phyloP scores from a whole-genome alignment of 2,329 filamentous ascomycete genomes.

The Pseudopithomyces chartarum region DNA sequence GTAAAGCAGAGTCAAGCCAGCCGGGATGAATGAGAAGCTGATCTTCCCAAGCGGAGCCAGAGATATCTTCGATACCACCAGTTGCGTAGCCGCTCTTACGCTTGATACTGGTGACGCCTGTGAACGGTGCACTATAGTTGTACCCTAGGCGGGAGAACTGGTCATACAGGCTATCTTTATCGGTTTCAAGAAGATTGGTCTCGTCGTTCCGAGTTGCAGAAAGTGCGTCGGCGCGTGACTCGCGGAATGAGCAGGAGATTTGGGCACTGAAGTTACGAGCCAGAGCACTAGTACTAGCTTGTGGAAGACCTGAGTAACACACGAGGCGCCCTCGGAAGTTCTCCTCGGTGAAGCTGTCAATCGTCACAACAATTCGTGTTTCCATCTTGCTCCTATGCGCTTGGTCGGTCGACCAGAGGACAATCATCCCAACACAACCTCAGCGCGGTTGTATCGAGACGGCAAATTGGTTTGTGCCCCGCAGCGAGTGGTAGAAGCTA shows the following conservation, averaged over 20 bases:
- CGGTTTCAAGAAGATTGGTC: constrained; percentile 13
- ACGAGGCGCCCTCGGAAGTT: background rate
- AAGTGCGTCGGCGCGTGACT: constrained; percentile 8
- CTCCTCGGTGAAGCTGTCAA: constrained; percentile 8
- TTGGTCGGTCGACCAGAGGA: constrained; percentile 7
- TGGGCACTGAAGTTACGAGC: constrained; percentile 9
- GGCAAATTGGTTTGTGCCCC: constrained; percentile 6
- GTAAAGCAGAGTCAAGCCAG: constrained; percentile 37
- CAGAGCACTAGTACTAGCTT: constrained; percentile 1
- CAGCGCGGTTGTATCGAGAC: constrained; percentile 7
- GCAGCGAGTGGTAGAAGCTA: constrained; percentile 6
- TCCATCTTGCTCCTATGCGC: constrained; percentile 6
- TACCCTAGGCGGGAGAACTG: constrained; percentile 22
- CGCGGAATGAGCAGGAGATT: constrained; percentile 6
- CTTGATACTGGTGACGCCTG: constrained; percentile 8
- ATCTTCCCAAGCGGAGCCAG: constrained; percentile 1
- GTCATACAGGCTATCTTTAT: constrained; percentile 19
- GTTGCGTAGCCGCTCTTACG: constrained; percentile 11
- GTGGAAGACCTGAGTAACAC: constrained; percentile 2
- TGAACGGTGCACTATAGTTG: constrained; percentile 22
- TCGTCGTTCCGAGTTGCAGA: constrained; percentile 2
- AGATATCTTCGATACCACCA: constrained; percentile 7
- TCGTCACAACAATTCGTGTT: constrained; percentile 10
- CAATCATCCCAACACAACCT: constrained; percentile 1
- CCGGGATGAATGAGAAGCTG: constrained; percentile 30